phyloP scores from a whole-genome alignment of 2,329 filamentous ascomycete species.

The Nemania sp. region DNA sequence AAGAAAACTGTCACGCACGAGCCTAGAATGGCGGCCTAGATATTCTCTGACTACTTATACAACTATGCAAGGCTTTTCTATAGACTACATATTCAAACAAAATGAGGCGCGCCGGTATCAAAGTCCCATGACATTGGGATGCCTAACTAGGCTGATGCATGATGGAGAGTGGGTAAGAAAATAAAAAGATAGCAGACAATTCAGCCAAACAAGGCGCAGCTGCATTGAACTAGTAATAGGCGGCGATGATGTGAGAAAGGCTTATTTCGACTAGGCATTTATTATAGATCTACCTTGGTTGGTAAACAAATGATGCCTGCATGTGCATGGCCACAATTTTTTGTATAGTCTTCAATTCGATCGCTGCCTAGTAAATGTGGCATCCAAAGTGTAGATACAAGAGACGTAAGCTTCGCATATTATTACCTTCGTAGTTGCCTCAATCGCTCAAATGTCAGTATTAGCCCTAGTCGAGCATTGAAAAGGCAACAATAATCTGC shows the following conservation, averaged over 20 bases:
- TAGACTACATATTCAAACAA: neutral
- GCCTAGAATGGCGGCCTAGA: neutral
- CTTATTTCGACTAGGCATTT: neutral
- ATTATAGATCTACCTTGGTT: neutral
- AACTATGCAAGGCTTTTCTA: neutral
- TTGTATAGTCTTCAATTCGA: no score
- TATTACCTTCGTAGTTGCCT: neutral
- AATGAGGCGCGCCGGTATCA: neutral
- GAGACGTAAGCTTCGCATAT: neutral
- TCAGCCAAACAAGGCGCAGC: neutral
- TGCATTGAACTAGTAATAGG: neutral
- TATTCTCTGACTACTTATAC: neutral
- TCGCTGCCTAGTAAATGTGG: neutral
- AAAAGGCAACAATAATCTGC: no score
- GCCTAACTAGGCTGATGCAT: neutral
- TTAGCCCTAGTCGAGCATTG: no score
- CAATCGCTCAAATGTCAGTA: no score
- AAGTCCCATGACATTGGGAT: neutral
- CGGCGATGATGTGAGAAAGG: neutral
- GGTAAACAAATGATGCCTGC: neutral
- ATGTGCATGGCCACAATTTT: no score
- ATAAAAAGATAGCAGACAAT: neutral
- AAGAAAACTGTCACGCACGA: neutral
- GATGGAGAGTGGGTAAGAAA: no score
- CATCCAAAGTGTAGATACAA: neutral